Base-by-base conservation (phyloP, 2,329 filamentous ascomycete species). In the Scedosporium minutisporum region DNA sequence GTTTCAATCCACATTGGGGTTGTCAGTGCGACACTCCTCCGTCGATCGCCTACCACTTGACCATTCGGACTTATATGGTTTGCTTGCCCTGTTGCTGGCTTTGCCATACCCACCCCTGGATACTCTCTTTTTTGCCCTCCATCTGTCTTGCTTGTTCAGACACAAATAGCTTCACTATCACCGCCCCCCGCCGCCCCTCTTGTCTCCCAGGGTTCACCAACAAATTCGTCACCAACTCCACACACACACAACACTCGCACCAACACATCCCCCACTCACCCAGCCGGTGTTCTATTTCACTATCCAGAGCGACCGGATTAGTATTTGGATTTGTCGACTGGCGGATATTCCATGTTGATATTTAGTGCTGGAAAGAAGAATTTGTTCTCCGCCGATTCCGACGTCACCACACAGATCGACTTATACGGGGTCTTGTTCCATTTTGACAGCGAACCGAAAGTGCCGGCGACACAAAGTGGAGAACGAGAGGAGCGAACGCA, bases 11-110 rank as follows among this genome's bases (percentile, higher is more conserved):
- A 42, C 57, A 18, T 57, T 62, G 60, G 59, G 46, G 46, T 51
- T 58, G 60, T 62, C 63, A 64, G 63, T 64, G 63, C 63, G 63
- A 64, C 57, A 58, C 60, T 62, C 63, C 42, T 57, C 41, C 60
- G 63, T 33, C 46, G 63, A 64, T 64, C 63, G 18, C 48, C 23
- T 64, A 21, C 46, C 23, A 18, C 51, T 55, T 55, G 27, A 23
- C 25, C 18, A 1, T 57, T 51, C 18, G 6, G 48, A 61, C 60
- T 61, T 61, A 61, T 61, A 61, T 61, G 60, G 48, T 41, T 57
- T 57, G 60, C 60, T 16, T 38, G 60, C 29, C 60, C 29, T 42
- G 60, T 61, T 38, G 33, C 38, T 29, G 46, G 55, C 55, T 38
- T 51, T 58, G 55, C 55, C 27, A 58, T 58, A 38, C 25, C 55